Evolutionary conservation across 108 stramenopile genomes (phyloP), one percentile per base, ranked within the genome.

Genomic region (Discostella stelligeroides): DNA sequence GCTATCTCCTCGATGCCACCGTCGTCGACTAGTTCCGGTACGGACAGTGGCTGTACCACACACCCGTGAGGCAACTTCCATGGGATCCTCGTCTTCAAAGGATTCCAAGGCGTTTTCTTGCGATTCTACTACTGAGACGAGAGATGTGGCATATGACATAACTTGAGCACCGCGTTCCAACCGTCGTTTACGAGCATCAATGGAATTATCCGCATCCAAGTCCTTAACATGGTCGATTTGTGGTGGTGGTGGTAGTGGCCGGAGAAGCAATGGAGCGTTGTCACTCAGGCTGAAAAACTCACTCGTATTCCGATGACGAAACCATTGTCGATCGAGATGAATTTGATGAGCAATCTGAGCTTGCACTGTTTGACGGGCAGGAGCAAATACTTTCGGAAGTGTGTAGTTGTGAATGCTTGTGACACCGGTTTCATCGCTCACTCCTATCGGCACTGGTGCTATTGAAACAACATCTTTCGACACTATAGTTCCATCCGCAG

Each of bases 41-140:
- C 84, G 79, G 13, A 88, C 82, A 11, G 84, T 69, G 24, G 83
- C 85, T 13, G 86, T 82, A 15, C 77, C 83, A 82, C 85, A 89
- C 2, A 61, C 72, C 21, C 83, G 84, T 47, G 85, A 82, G 15
- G 91, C 75, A 59, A 76, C 75, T 57, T 76, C 75, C 75, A 76
- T 63, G 23, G 75, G 75, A 50, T 76, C 75, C 53, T 69, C 70
- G 29, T 71, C 70, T 24, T 55, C 43, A 47, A 71, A 60, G 13
- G 48, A 29, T 20, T 53, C 28, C 37, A 86, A 81, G 18, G 74
- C 70, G 41, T 82, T 78, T 50, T 89, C 91, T 61, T 87, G 64
- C 15, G 66, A 73, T 73, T 92, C 91, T 29, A 88, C 72, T 48
- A 28, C 70, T 1, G 67, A 54, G 1, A 73, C 69, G 1, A 92